These are phyloP conservation scores for Clarireedia sp. DNA, from an alignment of 2,329 filamentous ascomycete genomes.

Conservation along the genomic window DNA sequence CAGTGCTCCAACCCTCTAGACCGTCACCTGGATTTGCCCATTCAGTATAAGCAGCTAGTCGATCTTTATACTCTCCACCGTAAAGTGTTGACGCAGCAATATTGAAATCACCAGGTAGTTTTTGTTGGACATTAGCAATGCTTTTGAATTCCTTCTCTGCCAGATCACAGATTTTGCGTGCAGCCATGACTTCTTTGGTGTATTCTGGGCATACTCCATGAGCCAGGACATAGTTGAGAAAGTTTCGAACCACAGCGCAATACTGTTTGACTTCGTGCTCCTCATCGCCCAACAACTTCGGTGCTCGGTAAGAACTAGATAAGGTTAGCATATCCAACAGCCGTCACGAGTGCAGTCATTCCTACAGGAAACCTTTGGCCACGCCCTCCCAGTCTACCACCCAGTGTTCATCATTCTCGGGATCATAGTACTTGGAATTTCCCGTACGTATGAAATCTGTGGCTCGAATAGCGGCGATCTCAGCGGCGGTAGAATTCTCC, in stretches of 20 bases:
- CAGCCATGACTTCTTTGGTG: slow-evolving; percentile 54
- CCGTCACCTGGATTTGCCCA: slow-evolving; percentile 23
- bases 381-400: slow-evolving; percentile 74
- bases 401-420: slow-evolving; percentile 50
- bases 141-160: slow-evolving; percentile 61
- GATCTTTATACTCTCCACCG: slow-evolving; percentile 36
- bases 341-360: slow-evolving; percentile 12
- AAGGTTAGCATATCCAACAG: slow-evolving; percentile 12
- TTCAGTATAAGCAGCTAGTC: slow-evolving; percentile 10
- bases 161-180: slow-evolving; percentile 56
- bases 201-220: slow-evolving; percentile 86
- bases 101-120: slow-evolving; percentile 74
- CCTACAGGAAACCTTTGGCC: slow-evolving; percentile 70
- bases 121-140: slow-evolving; percentile 41
- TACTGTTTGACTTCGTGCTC: slow-evolving; percentile 47
- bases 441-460: slow-evolving; percentile 48
- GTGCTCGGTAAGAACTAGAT: slow-evolving; percentile 47
- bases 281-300: slow-evolving; percentile 48
- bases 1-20: slow-evolving; percentile 7
- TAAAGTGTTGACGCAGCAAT: slow-evolving; percentile 64
- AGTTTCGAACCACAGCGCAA: slow-evolving; percentile 68
- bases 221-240: slow-evolving; percentile 77
- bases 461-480: slow-evolving; percentile 58
- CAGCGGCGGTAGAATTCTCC: slow-evolving; percentile 50
- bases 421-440: slow-evolving; percentile 42